phyloP scores from a whole-genome alignment of 345 rosid genomes.

The Eucalyptus marginata region DNA sequence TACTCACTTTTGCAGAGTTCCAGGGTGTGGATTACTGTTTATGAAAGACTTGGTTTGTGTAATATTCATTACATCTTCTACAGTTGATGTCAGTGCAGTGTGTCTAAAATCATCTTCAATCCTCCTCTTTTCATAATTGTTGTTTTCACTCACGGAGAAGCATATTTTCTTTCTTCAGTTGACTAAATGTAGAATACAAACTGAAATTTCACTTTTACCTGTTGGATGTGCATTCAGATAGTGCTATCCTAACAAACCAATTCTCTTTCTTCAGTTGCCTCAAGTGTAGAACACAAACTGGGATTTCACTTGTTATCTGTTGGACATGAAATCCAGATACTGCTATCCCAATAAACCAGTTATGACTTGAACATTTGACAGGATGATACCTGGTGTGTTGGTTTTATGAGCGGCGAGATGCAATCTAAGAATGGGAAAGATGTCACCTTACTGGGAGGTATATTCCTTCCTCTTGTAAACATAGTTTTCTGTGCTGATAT shows the following conservation, averaged over 20 bases:
- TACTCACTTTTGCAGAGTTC: not conserved
- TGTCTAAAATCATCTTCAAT: not conserved
- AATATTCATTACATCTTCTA: not conserved
- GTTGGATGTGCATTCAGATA: not conserved
- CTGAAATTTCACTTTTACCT: not conserved
- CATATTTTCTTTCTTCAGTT: not conserved
- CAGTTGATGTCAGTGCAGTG: not conserved
- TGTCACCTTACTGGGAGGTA: conserved; percentile 82
- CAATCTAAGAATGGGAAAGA: conserved; percentile 47
- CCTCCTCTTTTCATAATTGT: not conserved
- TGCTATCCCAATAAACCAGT: not conserved
- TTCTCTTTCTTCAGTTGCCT: not conserved
- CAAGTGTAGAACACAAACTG: not conserved
- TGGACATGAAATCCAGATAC: not conserved
- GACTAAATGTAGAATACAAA: not conserved
- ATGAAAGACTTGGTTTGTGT: not conserved
- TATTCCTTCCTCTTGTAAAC: not conserved
- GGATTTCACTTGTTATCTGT: not conserved
- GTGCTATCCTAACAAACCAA: not conserved
- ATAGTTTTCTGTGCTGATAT: not conserved
- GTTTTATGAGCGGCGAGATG: conserved; percentile 61
- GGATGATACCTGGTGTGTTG: conserved; percentile 62
- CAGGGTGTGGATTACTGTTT: not conserved
- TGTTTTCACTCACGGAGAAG: not conserved
- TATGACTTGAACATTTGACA: conserved; percentile 4